These are phyloP conservation scores for Pythium chondricola DNA, from an alignment of 352 stramenopile species.

Conservation along the genomic window DNA sequence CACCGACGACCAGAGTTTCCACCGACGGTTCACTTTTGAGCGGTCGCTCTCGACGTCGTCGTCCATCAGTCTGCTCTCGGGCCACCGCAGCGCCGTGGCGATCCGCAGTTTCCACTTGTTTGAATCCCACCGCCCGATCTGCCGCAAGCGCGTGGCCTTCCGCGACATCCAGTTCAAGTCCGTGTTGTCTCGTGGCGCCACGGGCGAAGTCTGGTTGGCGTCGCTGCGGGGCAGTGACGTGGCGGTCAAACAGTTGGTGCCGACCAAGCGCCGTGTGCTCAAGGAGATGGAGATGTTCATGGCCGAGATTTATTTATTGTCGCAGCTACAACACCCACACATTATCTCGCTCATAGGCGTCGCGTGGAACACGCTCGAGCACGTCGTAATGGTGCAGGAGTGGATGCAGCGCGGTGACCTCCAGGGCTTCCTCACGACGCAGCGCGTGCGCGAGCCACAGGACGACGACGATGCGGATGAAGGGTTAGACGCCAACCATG, in stretches of 20 bases:
- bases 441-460: conserved; percentile 3
- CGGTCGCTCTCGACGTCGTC: conserved; percentile 18
- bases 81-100: conserved; percentile 40
- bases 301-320: conserved; percentile 68
- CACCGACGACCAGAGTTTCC: not conserved
- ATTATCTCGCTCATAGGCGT: conserved; percentile 59
- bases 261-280: conserved; percentile 38
- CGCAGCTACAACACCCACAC: conserved; percentile 56
- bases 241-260: conserved; percentile 62
- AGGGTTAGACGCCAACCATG: too few species aligned
- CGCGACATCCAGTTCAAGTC: conserved; percentile 50
- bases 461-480: not conserved
- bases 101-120: conserved; percentile 61
- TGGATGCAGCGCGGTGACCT: conserved; percentile 69
- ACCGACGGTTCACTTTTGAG: not conserved
- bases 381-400: conserved; percentile 71
- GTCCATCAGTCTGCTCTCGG: conserved; percentile 16
- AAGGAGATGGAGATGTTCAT: conserved; percentile 78
- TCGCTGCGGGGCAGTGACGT: conserved; percentile 37
- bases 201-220: conserved; percentile 71
- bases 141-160: conserved; percentile 37
- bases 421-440: conserved; percentile 33
- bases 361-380: conserved; percentile 64
- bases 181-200: conserved; percentile 41
- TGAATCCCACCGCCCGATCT: conserved; percentile 55